Evolutionary conservation across 768 basidiomycete species (phyloP), one percentile per base, ranked within the genome.

Genomic region (Termitomyces sp.): DNA sequence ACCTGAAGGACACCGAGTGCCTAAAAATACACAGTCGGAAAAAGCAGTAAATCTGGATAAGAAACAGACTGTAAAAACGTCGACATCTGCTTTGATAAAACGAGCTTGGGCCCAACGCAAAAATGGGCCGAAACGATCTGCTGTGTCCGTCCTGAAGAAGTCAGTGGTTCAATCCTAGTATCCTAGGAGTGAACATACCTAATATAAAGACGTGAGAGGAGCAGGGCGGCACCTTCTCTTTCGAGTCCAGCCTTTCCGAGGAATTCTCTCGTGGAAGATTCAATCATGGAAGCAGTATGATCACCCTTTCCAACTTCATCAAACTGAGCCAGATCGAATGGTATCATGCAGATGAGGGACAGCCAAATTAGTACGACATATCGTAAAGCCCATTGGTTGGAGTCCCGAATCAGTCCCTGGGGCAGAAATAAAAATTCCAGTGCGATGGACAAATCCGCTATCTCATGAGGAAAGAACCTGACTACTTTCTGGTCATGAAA

Each of bases 381-480:
- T 59, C 93, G 87, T 52, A 93, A 69, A 24, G 88, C 74, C 97
- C 97, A 98, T 39, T 85, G 81, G 9, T 69, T 65, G 1, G 69
- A 62, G 49, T 72, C 70, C 56, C 77, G 68, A 15, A 72, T 73
- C 12, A 79, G 74, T 28, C 76, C 79, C 37, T 76, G 72, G 20
- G 74, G 75, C 36, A 76, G 65, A 34, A 76, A 73, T 65, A 92
- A 80, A 65, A 86, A 90, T 18, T 80, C 76, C 15, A 96, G 73
- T 0, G 87, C 88, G 51, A 92, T 80, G 0, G 85, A 81, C 4
- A 98, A 78, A 70, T 96, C 92, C 1, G 83, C 77, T 36, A 97
- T 81, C 66, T 93, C 88, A 67, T 98, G 96, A 42, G 96, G 96
- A 68, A 99, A 97, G 71, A 90, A 94, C 61, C 92, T 86, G 60